Percentiles rank a stretch among this genome's conserved stretches.
Evolutionary conservation across 768 basidiomycete genomes (phyloP).

Genomic region (Epithele typhae): DNA sequence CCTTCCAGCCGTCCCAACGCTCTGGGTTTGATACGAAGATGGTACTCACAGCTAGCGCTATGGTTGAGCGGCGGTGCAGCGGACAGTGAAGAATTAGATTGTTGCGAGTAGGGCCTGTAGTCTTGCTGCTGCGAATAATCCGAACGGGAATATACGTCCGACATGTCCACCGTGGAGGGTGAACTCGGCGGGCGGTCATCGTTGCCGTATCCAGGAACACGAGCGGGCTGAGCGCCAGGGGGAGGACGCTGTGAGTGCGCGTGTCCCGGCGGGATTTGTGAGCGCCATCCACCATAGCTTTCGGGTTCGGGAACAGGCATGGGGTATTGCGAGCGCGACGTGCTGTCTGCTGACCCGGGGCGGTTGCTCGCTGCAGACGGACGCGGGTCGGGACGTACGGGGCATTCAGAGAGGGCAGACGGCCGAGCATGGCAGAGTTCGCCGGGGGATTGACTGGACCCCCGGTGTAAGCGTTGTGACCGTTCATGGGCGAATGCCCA

Average conservation of each 20-base stretch:
- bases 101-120: constrained; percentile 12
- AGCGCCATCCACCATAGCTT: constrained; percentile 8
- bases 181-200: constrained; percentile 20
- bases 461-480: constrained; percentile 15
- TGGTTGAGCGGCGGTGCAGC: constrained; percentile 1
- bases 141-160: constrained; percentile 17
- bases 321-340: constrained; percentile 8
- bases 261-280: constrained; percentile 3
- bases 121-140: constrained; percentile 5
- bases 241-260: constrained; percentile 25
- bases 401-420: constrained; percentile 14
- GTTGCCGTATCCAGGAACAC: constrained; percentile 22
- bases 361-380: constrained; percentile 12
- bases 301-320: constrained; percentile 19
- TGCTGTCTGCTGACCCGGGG: constrained; percentile 15
- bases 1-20: too few relatives aligned
- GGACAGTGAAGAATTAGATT: constrained; percentile 6
- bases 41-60: constrained; percentile 16
- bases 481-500: constrained; percentile 12
- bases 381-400: constrained; percentile 12
- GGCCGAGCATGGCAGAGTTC: constrained; percentile 11
- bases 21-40: too few relatives aligned
- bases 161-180: constrained; percentile 15
- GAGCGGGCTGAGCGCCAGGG: constrained; percentile 24
- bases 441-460: constrained; percentile 8